Conservation (phyloP, 75 land plant species). For the Larix kaempferi region DNA sequence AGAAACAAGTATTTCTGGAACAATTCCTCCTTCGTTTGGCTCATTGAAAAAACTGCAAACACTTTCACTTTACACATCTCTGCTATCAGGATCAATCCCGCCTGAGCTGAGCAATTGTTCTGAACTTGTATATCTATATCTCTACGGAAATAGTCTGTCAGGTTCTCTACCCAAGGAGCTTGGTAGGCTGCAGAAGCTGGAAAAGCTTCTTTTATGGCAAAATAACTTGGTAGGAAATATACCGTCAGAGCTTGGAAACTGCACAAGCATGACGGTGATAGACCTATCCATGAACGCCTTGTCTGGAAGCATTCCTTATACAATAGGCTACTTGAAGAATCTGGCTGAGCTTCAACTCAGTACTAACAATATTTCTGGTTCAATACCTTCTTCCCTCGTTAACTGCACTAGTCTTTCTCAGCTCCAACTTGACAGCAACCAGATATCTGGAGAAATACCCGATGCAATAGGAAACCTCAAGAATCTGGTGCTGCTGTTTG, state of each 20-base stretch:
- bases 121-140: slow-evolving; percentile 47
- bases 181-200: slow-evolving; percentile 45
- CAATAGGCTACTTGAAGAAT: slow-evolving; percentile 45
- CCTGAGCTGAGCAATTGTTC: slow-evolving; percentile 69
- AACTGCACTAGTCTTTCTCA: slow-evolving; percentile 47
- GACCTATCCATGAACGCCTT: slow-evolving; percentile 77
- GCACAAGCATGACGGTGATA: slow-evolving; percentile 40
- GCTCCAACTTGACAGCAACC: slow-evolving; percentile 58
- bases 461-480: slow-evolving; percentile 35
- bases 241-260: slow-evolving; percentile 48
- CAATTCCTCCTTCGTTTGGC: slow-evolving; percentile 47
- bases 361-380: slow-evolving; percentile 57
- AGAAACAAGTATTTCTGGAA: slow-evolving; percentile 45
- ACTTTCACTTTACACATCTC: slow-evolving; percentile 37
- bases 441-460: slow-evolving; percentile 57
- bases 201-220: slow-evolving; percentile 66
- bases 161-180: slow-evolving; percentile 53
- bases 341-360: slow-evolving; percentile 44
- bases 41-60: slow-evolving; percentile 27
- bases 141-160: slow-evolving; percentile 46
- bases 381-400: slow-evolving; percentile 48
- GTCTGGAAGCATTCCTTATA: slow-evolving; percentile 57
- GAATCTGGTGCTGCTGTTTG: slow-evolving; percentile 52
- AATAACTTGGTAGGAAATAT: slow-evolving; percentile 67
- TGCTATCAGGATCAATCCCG: slow-evolving; percentile 64